Percentiles rank a stretch among this genome's conserved stretches.
These are phyloP conservation scores for Podospora didyma DNA, from an alignment of 495 filamentous ascomycete species.

Conservation along the genomic window DNA sequence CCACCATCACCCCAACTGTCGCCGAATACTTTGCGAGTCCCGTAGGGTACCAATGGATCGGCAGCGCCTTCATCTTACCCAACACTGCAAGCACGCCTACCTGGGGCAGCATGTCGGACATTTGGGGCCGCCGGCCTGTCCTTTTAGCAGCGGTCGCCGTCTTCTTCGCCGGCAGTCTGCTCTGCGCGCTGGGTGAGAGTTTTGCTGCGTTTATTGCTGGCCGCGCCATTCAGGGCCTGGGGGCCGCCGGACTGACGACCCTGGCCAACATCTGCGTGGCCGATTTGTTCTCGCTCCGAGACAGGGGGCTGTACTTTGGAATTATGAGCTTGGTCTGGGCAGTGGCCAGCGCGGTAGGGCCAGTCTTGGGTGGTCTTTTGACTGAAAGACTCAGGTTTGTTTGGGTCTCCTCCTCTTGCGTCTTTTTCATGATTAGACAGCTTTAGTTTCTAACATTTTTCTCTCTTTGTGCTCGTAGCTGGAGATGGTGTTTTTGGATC, in stretches of 20 bases:
- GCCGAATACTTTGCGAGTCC: constrained; percentile 43
- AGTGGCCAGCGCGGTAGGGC: constrained; percentile 48
- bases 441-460: neutral
- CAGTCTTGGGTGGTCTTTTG: constrained; percentile 60
- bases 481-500: constrained; percentile 68
- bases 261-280: constrained; percentile 73
- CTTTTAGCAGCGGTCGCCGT: constrained; percentile 62
- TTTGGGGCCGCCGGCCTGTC: constrained; percentile 76
- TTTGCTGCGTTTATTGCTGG: constrained; percentile 69
- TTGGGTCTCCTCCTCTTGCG: too few relatives aligned
- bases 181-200: constrained; percentile 60
- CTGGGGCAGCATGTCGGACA: constrained; percentile 78
- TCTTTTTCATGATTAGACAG: neutral
- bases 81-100: constrained; percentile 61
- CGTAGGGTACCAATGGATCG: constrained; percentile 68
- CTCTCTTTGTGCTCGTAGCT: constrained; percentile 13
- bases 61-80: constrained; percentile 63
- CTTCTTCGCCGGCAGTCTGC: constrained; percentile 69
- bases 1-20: constrained; percentile 47
- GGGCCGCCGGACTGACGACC: constrained; percentile 70
- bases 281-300: constrained; percentile 64
- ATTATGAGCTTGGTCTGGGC: constrained; percentile 44
- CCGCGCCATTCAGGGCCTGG: constrained; percentile 69
- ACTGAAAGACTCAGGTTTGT: constrained; percentile 31
- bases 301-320: constrained; percentile 55